Percentiles rank a stretch among this genome's conserved stretches.
These are phyloP conservation scores for Saxophila tyrrhenica DNA, from an alignment of 495 filamentous ascomycete genomes.

Conservation along the genomic window DNA sequence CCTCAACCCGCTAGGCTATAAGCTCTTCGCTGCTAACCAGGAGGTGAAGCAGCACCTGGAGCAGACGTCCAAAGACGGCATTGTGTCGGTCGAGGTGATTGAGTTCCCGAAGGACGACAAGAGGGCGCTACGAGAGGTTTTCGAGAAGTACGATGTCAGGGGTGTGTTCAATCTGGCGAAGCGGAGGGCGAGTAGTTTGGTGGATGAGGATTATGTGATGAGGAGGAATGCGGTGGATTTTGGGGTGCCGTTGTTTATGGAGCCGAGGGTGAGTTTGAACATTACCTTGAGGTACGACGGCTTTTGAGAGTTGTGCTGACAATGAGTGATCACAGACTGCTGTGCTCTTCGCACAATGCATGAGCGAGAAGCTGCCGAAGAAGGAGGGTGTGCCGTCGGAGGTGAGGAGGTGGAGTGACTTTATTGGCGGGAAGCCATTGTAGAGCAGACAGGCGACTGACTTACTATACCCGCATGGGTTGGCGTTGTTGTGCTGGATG, in stretches of 20 bases:
- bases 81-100: conserved; percentile 71
- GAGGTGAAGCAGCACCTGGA: conserved; percentile 78
- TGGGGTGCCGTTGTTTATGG: conserved; percentile 95
- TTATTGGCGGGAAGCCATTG: conserved; percentile 81
- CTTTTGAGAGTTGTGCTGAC: not conserved
- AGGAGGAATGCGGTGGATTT: conserved; percentile 96
- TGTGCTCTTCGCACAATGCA: conserved; percentile 86
- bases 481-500: too few species aligned
- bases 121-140: conserved; percentile 85
- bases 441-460: too few species aligned
- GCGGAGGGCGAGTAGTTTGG: conserved; percentile 65
- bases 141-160: conserved; percentile 90
- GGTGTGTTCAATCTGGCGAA: conserved; percentile 93
- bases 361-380: conserved; percentile 86
- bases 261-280: conserved; percentile 70
- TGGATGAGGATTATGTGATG: conserved; percentile 98
- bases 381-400: conserved; percentile 73
- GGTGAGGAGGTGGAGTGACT: conserved; percentile 88
- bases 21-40: conserved; percentile 73
- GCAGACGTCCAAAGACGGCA: conserved; percentile 45
- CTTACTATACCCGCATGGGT: too few species aligned
- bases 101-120: conserved; percentile 97
- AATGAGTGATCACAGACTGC: conserved; percentile 58
- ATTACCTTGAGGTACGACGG: not conserved
- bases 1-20: conserved; percentile 80